Conservation (phyloP, 106 monocot genomes). For the Phalaenopsis aphrodite region DNA sequence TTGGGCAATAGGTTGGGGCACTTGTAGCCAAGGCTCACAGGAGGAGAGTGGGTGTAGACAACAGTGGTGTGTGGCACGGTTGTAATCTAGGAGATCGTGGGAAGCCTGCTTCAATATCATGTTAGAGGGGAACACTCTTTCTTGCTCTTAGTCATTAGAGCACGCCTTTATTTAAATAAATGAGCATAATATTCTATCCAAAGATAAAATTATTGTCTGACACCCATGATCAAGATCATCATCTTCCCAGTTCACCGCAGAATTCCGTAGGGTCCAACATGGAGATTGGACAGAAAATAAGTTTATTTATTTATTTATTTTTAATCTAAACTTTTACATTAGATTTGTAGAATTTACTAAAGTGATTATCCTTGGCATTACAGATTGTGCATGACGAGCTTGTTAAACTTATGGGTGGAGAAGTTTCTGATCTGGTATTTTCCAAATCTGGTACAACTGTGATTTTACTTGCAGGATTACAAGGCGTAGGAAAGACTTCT, state of each 20-base stretch:
- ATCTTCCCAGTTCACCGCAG: background rate
- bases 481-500: constrained; percentile 98
- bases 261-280: background rate
- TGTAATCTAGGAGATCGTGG: too few relatives aligned
- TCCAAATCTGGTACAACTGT: constrained; percentile 85
- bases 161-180: too few relatives aligned
- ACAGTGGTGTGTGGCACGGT: too few relatives aligned
- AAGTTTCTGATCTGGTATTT: constrained; percentile 77
- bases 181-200: too few relatives aligned
- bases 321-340: background rate
- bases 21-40: too few relatives aligned
- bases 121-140: too few relatives aligned
- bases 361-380: constrained; percentile 4
- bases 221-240: background rate
- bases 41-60: too few relatives aligned
- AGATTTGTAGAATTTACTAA: background rate
- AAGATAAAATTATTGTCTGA: background rate
- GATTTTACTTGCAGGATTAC: constrained; percentile 85
- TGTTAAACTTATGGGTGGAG: constrained; percentile 91
- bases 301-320: background rate
- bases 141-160: too few relatives aligned
- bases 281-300: background rate
- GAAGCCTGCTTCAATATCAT: too few relatives aligned
- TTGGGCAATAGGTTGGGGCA: too few relatives aligned
- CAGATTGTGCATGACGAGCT: constrained; percentile 92